Evolutionary conservation across 1,139 yeast species (phyloP).

Genomic region (Suhomyces maxii): DNA sequence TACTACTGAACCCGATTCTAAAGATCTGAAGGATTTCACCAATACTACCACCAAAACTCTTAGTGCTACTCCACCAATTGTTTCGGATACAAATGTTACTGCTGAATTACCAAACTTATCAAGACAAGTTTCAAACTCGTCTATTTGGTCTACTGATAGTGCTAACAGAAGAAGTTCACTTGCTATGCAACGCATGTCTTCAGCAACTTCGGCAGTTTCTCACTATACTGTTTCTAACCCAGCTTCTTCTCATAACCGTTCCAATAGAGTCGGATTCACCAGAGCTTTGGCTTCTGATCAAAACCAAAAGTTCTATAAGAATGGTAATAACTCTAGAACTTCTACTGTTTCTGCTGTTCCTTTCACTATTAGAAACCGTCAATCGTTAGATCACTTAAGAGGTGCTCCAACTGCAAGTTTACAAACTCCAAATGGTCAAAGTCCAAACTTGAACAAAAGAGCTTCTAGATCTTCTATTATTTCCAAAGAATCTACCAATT

Average conservation of each 20-base stretch:
- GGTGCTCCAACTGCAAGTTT: constrained; percentile 5
- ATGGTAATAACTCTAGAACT: constrained; percentile 23
- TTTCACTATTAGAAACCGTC: constrained; percentile 27
- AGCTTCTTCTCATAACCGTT: constrained; percentile 3
- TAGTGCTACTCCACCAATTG: constrained; percentile 7
- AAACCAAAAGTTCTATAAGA: constrained; percentile 25
- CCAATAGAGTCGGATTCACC: constrained; percentile 42
- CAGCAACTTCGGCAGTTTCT: constrained; percentile 34
- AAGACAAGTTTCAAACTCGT: constrained; percentile 34
- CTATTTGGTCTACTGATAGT: constrained; percentile 44
- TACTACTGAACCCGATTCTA: constrained; percentile 2
- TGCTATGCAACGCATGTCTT: constrained; percentile 32
- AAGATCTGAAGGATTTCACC: constrained; percentile 9
- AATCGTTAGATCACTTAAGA: constrained; percentile 32
- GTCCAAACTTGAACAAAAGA: constrained; percentile 25
- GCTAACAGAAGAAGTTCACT: constrained; percentile 28
- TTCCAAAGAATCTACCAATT: constrained; percentile 27
- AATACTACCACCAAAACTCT: constrained; percentile 9
- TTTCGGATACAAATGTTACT: constrained; percentile 7
- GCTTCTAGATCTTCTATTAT: constrained; percentile 40
- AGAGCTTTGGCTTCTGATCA: constrained; percentile 42
- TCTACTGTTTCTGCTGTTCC: constrained; percentile 16
- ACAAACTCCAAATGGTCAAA: constrained; percentile 3
- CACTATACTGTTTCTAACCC: constrained; percentile 23
- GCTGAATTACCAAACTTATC: constrained; percentile 21